Evolutionary conservation across 257 asterid species (phyloP).

Genomic region (Verbascum thapsus): DNA sequence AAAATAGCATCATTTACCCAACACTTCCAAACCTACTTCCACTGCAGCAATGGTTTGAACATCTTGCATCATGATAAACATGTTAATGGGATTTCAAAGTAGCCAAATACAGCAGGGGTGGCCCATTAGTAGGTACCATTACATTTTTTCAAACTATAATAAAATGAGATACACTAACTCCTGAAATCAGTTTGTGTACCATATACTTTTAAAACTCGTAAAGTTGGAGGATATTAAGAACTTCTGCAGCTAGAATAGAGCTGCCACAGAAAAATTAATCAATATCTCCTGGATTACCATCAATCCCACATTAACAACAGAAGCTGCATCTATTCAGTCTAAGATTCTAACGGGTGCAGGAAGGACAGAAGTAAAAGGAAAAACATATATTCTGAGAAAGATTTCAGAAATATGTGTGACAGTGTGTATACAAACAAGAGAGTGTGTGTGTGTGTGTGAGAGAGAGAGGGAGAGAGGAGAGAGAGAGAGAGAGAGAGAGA

Average conservation of each 20-base stretch:
- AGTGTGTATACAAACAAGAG: neutral
- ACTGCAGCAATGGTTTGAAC: constrained; percentile 20
- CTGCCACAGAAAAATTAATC: neutral
- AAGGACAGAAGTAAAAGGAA: neutral
- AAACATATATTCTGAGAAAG: neutral
- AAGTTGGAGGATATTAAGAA: neutral
- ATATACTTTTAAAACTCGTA: neutral
- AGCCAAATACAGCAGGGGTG: constrained; percentile 16
- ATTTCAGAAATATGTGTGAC: neutral
- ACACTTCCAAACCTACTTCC: constrained; percentile 1
- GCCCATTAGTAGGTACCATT: neutral
- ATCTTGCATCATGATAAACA: constrained; percentile 11
- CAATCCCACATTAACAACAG: neutral
- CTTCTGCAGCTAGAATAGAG: neutral
- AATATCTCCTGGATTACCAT: neutral
- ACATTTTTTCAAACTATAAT: neutral
- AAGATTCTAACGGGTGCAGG: constrained; percentile 15
- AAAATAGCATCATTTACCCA: neutral
- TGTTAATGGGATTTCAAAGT: constrained; percentile 23
- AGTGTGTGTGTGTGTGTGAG: too few species aligned
- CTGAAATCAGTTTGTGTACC: neutral
- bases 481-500: neutral
- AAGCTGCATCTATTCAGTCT: neutral
- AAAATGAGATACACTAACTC: neutral
- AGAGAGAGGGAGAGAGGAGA: neutral